These are phyloP conservation scores for Penicillium coffeae DNA, from an alignment of 495 filamentous ascomycete species.

Conservation along the genomic window DNA sequence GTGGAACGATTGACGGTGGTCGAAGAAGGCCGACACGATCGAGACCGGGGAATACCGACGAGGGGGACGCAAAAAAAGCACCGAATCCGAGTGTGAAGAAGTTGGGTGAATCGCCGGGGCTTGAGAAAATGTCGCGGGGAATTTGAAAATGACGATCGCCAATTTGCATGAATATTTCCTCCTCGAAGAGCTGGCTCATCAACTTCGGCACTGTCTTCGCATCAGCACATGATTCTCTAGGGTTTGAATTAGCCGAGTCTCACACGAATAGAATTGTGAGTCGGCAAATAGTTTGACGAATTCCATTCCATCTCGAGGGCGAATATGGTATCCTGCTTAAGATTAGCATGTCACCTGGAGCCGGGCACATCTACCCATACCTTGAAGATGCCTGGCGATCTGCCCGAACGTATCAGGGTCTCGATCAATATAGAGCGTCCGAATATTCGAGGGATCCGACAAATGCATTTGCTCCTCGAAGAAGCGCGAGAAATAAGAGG, in stretches of 20 bases:
- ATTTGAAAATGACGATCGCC: constrained; percentile 84
- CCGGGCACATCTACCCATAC: constrained; percentile 21
- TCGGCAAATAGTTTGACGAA: constrained; percentile 93
- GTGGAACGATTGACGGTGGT: constrained; percentile 80
- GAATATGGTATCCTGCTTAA: constrained; percentile 70
- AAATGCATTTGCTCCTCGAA: constrained; percentile 79
- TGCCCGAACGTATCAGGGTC: constrained; percentile 88
- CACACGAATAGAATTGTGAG: constrained; percentile 90
- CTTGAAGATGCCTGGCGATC: constrained; percentile 88
- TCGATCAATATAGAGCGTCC: constrained; percentile 91
- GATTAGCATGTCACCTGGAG: constrained; percentile 9
- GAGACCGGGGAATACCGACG: constrained; percentile 83
- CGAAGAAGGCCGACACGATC: constrained; percentile 77
- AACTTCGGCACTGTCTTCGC: constrained; percentile 70
- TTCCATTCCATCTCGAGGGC: constrained; percentile 75
- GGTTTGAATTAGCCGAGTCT: constrained; percentile 13
- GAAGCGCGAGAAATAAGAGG: constrained; percentile 95
- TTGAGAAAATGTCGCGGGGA: constrained; percentile 79
- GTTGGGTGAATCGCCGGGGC: constrained; percentile 84
- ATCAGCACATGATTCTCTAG: constrained; percentile 6
- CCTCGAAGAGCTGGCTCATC: constrained; percentile 90
- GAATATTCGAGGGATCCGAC: constrained; percentile 50
- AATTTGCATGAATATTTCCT: constrained; percentile 86
- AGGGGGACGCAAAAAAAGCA: constrained; percentile 77
- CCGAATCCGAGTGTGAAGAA: constrained; percentile 94